Conservation (phyloP, 495 filamentous ascomycete species). For the Podospora didyma region DNA sequence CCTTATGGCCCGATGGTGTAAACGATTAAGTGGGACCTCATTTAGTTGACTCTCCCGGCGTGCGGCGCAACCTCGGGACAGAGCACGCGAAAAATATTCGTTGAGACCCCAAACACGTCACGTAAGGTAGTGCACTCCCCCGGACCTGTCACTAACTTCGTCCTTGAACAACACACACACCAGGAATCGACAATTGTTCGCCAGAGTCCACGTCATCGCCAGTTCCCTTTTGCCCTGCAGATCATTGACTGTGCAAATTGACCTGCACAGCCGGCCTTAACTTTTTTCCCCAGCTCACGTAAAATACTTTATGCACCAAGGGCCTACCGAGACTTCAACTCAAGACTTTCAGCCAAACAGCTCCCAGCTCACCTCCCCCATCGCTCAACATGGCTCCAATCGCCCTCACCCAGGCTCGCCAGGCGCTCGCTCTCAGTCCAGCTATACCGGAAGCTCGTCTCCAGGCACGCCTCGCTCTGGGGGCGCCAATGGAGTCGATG, state of each 20-base stretch:
- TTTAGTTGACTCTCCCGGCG: no score
- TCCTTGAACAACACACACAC: background rate
- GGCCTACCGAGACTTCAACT: constrained; percentile 60
- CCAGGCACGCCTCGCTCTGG: constrained; percentile 22
- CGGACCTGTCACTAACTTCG: no score
- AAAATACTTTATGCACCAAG: constrained; percentile 85
- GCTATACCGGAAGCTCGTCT: constrained; percentile 20
- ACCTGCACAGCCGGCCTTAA: constrained; percentile 62
- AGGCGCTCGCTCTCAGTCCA: constrained; percentile 27
- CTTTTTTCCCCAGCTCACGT: constrained; percentile 29
- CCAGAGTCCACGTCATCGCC: background rate
- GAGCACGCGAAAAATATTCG: no score
- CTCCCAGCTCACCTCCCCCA: constrained; percentile 30
- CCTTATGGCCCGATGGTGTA: no score
- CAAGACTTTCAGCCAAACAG: constrained; percentile 42
- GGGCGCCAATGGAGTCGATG: constrained; percentile 22
- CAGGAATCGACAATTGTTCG: background rate
- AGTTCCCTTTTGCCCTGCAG: background rate
- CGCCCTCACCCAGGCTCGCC: constrained; percentile 45
- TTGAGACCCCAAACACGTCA: background rate
- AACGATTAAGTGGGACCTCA: no score
- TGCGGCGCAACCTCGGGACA: no score
- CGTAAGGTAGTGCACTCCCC: no score
- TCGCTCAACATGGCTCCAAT: constrained; percentile 73
- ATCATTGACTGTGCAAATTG: constrained; percentile 32